Conservation (phyloP, 139 green algal genomes). For the Monoraphidium neglectum region DNA sequence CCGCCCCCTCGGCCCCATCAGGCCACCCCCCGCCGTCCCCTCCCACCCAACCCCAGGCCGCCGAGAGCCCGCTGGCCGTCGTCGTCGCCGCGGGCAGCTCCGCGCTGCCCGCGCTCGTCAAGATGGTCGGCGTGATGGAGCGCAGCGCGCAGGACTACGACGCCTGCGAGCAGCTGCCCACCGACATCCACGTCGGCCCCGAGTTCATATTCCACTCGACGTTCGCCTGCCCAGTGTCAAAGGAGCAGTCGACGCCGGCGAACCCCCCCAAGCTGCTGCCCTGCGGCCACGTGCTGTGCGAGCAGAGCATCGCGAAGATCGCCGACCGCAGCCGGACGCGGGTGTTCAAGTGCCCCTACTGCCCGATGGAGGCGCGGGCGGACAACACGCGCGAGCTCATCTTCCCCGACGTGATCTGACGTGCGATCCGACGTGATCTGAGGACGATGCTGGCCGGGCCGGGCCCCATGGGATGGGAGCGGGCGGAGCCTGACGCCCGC, state of each 20-base stretch:
- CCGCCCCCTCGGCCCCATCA: background rate
- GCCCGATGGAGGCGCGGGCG: constrained; percentile 78
- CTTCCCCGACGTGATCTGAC: constrained; percentile 66
- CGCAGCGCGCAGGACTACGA: constrained; percentile 38
- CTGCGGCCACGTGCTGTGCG: constrained; percentile 93
- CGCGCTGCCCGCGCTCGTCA: constrained; percentile 88
- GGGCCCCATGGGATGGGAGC: too few species aligned
- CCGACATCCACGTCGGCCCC: constrained; percentile 87
- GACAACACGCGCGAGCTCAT: constrained; percentile 64
- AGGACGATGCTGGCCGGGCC: too few species aligned
- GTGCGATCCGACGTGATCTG: too few species aligned
- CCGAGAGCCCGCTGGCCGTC: constrained; percentile 83
- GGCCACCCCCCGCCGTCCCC: background rate
- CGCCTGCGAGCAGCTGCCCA: constrained; percentile 74
- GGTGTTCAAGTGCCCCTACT: constrained; percentile 97
- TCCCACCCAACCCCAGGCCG: constrained; percentile 49
- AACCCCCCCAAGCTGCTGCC: constrained; percentile 95
- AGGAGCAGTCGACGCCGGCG: constrained; percentile 75
- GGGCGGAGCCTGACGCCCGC: too few species aligned
- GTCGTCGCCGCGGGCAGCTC: constrained; percentile 74
- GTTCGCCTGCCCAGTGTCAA: constrained; percentile 91
- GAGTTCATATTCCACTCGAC: constrained; percentile 94
- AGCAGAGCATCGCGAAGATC: constrained; percentile 79
- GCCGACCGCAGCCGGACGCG: constrained; percentile 64
- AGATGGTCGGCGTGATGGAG: constrained; percentile 78